Conservation (phyloP, 305 asterid species). For the Ajuga reptans region DNA sequence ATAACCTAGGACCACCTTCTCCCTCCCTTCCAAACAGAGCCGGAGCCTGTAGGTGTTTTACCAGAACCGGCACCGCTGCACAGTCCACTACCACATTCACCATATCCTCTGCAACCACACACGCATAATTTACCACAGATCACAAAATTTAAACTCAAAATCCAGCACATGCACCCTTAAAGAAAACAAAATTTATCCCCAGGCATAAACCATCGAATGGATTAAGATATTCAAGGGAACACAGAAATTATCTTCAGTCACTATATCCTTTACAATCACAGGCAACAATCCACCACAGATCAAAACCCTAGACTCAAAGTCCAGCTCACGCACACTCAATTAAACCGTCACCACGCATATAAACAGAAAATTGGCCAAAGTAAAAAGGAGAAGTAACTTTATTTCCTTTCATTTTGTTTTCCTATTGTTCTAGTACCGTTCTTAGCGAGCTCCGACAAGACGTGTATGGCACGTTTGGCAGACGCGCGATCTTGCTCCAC, state of each 20-base stretch:
- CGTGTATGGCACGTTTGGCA: conserved; percentile 70
- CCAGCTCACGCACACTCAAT: conserved; percentile 26
- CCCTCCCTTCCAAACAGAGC: conserved; percentile 34
- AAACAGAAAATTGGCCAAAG: background rate
- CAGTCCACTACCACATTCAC: conserved; percentile 84
- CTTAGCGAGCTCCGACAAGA: conserved; percentile 80
- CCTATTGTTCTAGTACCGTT: conserved; percentile 49
- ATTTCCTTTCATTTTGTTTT: background rate
- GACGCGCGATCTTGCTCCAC: conserved; percentile 77
- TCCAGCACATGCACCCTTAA: conserved; percentile 12
- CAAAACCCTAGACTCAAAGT: conserved; percentile 30
- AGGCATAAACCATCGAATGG: conserved; percentile 12
- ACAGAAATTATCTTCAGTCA: conserved; percentile 15
- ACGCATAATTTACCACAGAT: conserved; percentile 27
- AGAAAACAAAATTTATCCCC: background rate
- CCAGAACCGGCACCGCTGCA: conserved; percentile 81
- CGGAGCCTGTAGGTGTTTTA: conserved; percentile 71
- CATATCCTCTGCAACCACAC: conserved; percentile 69
- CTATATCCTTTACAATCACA: conserved; percentile 35
- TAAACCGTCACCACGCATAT: background rate
- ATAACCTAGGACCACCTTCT: conserved; percentile 38
- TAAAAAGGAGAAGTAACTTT: background rate
- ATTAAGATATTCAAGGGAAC: background rate
- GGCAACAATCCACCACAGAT: conserved; percentile 30
- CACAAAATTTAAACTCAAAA: conserved; percentile 24